These are phyloP conservation scores for Trypanosoma theileri DNA, from an alignment of 208 protist genomes.

Conservation along the genomic window DNA sequence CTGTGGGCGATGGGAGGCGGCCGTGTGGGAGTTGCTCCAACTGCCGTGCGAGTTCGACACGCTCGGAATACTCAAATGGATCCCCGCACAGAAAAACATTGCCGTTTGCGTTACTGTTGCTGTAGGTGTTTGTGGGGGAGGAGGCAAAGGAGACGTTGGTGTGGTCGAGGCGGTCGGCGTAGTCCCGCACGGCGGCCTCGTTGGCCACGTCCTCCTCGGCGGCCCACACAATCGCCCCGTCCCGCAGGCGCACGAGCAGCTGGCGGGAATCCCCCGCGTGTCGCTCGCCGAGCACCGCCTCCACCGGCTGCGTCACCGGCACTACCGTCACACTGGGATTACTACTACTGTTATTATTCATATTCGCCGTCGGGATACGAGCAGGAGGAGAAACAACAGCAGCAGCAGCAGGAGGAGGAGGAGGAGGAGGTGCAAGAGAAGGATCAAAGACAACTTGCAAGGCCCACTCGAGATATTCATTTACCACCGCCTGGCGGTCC, in stretches of 20 bases:
- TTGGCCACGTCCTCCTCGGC: conserved; percentile 22
- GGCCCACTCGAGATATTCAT: conserved; percentile 1
- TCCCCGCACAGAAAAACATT: not conserved
- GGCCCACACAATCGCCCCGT: conserved; percentile 36
- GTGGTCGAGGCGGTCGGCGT: conserved; percentile 34
- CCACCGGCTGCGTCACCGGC: not conserved
- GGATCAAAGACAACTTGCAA: not conserved
- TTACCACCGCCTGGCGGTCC: not conserved
- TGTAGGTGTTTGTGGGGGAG: not conserved
- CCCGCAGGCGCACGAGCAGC: conserved; percentile 41
- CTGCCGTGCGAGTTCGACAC: conserved; percentile 52
- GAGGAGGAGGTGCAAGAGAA: too few relatives aligned
- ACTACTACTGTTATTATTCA: not conserved
- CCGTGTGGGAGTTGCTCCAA: conserved; percentile 18
- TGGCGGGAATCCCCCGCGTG: conserved; percentile 26
- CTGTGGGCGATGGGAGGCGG: too few relatives aligned
- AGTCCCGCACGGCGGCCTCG: conserved; percentile 32
- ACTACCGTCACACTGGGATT: too few relatives aligned
- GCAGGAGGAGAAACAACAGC: too few relatives aligned
- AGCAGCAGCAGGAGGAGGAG: too few relatives aligned
- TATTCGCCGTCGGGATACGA: not conserved
- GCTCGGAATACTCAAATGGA: conserved; percentile 46
- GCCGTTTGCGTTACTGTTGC: not conserved
- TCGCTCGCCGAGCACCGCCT: conserved; percentile 45
- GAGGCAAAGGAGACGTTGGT: conserved; percentile 18